These are phyloP conservation scores for Thielaviopsis punctulata DNA, from an alignment of 2,329 filamentous ascomycete genomes.

Conservation along the genomic window DNA sequence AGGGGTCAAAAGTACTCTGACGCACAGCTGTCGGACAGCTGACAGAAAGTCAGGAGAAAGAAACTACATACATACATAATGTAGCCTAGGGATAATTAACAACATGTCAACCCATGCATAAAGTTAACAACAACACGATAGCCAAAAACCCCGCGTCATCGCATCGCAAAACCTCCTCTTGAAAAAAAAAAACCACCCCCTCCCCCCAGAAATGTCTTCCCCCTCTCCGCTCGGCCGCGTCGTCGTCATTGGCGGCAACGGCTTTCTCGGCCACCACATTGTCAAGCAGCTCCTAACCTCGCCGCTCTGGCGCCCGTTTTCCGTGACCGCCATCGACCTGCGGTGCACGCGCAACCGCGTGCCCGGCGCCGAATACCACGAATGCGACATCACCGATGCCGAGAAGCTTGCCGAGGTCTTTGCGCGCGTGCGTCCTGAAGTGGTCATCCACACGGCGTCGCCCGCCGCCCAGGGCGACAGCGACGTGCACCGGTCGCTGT, in stretches of 20 bases:
- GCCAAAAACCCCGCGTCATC: background rate
- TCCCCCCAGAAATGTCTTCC: background rate
- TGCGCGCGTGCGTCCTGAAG: conserved; percentile 49
- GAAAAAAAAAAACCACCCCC: too few relatives aligned
- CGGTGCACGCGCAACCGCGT: conserved; percentile 53
- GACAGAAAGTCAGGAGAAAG: too few relatives aligned
- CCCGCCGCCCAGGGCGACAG: conserved; percentile 39
- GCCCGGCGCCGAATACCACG: conserved; percentile 42
- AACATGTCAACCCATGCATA: too few relatives aligned
- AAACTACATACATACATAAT: too few relatives aligned
- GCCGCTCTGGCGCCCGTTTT: conserved; percentile 24
- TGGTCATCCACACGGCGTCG: conserved; percentile 83
- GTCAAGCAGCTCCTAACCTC: conserved; percentile 50
- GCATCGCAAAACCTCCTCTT: background rate
- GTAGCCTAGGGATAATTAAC: too few relatives aligned
- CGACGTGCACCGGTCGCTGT: conserved; percentile 40
- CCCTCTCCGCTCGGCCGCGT: conserved; percentile 42
- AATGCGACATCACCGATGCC: conserved; percentile 60
- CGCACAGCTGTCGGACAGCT: too few relatives aligned
- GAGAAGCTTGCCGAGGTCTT: conserved; percentile 46
- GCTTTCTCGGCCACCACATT: conserved; percentile 71
- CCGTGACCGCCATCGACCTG: conserved; percentile 56
- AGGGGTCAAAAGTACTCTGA: too few relatives aligned
- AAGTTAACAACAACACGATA: too few relatives aligned
- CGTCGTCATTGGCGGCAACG: conserved; percentile 67